phyloP scores from a whole-genome alignment of 305 asterid species.

The Coffea humblotiana region DNA sequence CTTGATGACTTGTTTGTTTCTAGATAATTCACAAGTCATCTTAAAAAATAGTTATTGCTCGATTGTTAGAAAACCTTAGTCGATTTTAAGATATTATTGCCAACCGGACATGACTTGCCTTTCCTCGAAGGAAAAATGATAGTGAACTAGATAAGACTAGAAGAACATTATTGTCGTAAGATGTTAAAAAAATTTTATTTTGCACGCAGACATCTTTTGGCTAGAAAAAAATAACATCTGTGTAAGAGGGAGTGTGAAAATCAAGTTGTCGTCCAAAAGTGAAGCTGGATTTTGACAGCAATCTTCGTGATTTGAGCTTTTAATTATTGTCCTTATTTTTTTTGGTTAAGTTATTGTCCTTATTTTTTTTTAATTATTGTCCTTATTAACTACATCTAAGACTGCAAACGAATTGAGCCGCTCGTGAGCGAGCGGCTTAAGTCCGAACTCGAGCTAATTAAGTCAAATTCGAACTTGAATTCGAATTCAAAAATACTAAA shows the following conservation, averaged over 20 bases:
- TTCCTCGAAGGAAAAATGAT: constrained; percentile 3
- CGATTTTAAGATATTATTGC: background rate
- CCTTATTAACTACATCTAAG: no score
- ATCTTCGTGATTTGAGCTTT: background rate
- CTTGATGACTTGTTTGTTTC: background rate
- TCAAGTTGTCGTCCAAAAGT: background rate
- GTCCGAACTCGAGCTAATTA: no score
- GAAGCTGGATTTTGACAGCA: background rate
- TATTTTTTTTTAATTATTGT: no score
- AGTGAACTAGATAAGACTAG: background rate
- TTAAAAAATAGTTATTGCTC: background rate
- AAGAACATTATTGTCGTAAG: background rate
- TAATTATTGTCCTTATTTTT: background rate
- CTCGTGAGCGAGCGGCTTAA: no score
- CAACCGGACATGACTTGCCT: background rate
- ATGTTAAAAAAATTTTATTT: background rate
- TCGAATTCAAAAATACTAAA: no score
- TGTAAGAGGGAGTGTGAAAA: background rate
- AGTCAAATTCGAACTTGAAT: no score
- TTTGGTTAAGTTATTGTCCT: no score
- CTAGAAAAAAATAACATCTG: background rate
- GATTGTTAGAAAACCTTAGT: background rate
- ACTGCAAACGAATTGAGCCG: no score
- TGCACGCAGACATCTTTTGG: no score
- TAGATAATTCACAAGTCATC: background rate